phyloP scores from a whole-genome alignment of 177 flowering plant species.

The Telopea speciosissima region DNA sequence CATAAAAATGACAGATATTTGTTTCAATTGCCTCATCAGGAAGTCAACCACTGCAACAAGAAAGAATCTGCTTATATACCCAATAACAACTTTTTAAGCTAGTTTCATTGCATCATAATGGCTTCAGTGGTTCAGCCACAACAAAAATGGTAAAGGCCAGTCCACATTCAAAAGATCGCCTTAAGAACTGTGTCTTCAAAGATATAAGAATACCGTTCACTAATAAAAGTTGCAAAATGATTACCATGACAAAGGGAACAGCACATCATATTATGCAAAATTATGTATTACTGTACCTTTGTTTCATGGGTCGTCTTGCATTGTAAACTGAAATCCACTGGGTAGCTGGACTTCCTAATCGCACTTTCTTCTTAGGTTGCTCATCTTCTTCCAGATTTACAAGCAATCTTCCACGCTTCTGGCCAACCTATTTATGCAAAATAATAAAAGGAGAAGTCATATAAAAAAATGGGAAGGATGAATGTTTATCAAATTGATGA shows the following conservation, averaged over 20 bases:
- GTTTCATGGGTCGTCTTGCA: constrained; percentile 92
- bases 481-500: not conserved
- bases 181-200: not conserved
- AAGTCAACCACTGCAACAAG: not conserved
- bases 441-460: not conserved
- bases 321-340: constrained; percentile 96
- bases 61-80: not conserved
- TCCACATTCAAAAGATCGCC: not conserved
- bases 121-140: not conserved
- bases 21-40: not conserved
- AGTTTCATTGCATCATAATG: not conserved
- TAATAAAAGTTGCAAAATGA: not conserved
- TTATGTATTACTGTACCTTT: constrained; percentile 47
- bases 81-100: too few relatives aligned
- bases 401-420: constrained; percentile 71
- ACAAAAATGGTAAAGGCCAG: too few relatives aligned
- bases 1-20: not conserved
- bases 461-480: not conserved
- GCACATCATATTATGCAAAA: not conserved
- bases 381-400: constrained; percentile 79
- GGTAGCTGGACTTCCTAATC: constrained; percentile 88
- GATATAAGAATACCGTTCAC: not conserved
- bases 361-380: constrained; percentile 87
- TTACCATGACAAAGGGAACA: not conserved
- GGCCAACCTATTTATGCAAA: constrained; percentile 54